These are phyloP conservation scores for Backusella circina DNA, from an alignment of 192 early-diverging fungal species.

Conservation along the genomic window DNA sequence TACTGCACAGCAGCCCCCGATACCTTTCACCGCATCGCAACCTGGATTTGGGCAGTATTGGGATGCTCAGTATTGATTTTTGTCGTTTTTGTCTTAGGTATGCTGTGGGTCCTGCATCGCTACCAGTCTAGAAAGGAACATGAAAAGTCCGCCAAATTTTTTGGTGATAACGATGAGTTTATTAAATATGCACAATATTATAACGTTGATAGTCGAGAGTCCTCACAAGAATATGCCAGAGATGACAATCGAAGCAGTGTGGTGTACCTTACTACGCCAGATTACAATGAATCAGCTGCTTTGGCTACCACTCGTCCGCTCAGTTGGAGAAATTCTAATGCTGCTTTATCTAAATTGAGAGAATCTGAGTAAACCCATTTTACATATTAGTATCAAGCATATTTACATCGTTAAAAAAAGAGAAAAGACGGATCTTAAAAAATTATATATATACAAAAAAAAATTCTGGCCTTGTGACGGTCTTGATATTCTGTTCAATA, in stretches of 20 bases:
- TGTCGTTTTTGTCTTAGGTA: slow-evolving; percentile 18
- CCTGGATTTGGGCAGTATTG: slow-evolving; percentile 29
- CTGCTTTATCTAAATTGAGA: background rate
- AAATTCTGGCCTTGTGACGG: background rate
- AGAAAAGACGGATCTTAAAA: background rate
- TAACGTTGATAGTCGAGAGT: background rate
- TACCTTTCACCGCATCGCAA: slow-evolving; percentile 20
- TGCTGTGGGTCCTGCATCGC: slow-evolving; percentile 31
- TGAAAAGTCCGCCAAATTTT: slow-evolving; percentile 32
- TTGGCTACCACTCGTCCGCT: slow-evolving; percentile 3
- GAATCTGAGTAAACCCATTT: background rate
- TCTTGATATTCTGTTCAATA: background rate
- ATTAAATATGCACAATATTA: slow-evolving; percentile 13
- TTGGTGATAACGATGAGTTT: slow-evolving; percentile 30
- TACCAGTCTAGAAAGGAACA: slow-evolving; percentile 39
- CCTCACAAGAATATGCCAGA: background rate
- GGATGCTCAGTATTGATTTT: slow-evolving; percentile 29
- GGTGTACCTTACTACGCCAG: slow-evolving; percentile 6
- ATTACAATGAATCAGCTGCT: slow-evolving; percentile 13
- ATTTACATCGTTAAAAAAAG: background rate
- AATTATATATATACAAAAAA: background rate
- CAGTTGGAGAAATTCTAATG: background rate
- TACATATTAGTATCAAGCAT: background rate
- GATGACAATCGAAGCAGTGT: slow-evolving; percentile 3
- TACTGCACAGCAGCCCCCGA: slow-evolving; percentile 24